Conservation (phyloP, 441 rosid species). For the Bocquillonia castaneifolia region DNA sequence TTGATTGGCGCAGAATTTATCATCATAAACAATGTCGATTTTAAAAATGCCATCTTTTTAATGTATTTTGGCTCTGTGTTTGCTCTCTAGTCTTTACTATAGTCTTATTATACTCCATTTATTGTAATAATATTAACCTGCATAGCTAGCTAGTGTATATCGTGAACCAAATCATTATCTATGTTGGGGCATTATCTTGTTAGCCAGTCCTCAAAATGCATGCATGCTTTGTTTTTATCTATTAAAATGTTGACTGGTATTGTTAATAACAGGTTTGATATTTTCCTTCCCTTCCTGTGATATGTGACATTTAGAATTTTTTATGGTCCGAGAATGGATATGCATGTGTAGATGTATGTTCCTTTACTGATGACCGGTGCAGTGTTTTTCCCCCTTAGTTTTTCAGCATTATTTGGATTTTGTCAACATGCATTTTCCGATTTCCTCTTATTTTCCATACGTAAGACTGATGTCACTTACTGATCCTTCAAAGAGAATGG, state of each 20-base stretch:
- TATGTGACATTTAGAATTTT: no score
- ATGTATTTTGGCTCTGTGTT: no score
- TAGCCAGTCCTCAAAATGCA: not conserved
- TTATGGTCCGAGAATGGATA: not conserved
- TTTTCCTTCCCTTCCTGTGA: no score
- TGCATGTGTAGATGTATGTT: not conserved
- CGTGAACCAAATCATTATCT: not conserved
- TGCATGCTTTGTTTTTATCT: not conserved
- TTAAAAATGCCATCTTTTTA: no score
- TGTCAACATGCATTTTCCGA: not conserved
- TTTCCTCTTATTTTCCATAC: not conserved
- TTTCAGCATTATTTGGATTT: not conserved
- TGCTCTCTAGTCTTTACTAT: no score
- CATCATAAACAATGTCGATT: no score
- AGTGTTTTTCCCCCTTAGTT: not conserved
- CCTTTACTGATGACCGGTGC: not conserved
- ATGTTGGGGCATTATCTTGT: not conserved
- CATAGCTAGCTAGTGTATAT: not conserved
- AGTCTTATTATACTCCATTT: not conserved
- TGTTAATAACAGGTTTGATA: not conserved
- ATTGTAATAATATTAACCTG: not conserved
- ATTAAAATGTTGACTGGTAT: not conserved
- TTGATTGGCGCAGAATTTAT: not conserved
- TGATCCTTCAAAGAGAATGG: conserved; percentile 30
- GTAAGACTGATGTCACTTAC: not conserved